phyloP scores from a whole-genome alignment of 331 rosid species.

The Stylosanthes scabra region DNA sequence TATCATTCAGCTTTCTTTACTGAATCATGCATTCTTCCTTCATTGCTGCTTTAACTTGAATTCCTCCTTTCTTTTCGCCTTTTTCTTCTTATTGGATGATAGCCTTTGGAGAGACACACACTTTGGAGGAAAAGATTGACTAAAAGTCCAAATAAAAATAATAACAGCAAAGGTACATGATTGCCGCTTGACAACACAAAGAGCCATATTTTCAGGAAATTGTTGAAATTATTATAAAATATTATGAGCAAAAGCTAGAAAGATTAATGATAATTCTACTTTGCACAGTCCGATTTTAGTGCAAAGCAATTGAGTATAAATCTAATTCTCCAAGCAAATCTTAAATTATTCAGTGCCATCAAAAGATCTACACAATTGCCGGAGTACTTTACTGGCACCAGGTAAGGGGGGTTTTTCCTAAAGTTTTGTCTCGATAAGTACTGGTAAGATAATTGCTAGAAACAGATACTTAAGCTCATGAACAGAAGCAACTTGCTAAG shows the following conservation, averaged over 20 bases:
- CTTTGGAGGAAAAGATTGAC: neutral
- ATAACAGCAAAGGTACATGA: neutral
- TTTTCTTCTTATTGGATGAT: neutral
- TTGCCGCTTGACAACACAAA: conserved; percentile 9
- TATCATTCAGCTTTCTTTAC: conserved; percentile 2
- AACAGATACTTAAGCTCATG: conserved; percentile 18
- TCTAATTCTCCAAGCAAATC: neutral
- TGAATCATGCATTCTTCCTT: conserved; percentile 29
- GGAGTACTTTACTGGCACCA: conserved; percentile 9
- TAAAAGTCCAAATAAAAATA: conserved; percentile 1
- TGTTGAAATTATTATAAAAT: conserved; percentile 1
- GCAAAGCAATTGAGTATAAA: neutral
- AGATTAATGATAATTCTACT: neutral
- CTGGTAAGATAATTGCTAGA: conserved; percentile 12
- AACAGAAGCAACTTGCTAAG: conserved; percentile 35
- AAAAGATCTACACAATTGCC: conserved; percentile 5
- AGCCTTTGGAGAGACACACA: conserved; percentile 17
- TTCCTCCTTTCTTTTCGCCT: neutral
- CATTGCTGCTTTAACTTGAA: neutral
- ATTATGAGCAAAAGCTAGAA: conserved; percentile 15
- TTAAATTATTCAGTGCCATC: conserved; percentile 3
- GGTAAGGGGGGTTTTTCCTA: conserved; percentile 11
- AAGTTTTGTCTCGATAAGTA: conserved; percentile 2
- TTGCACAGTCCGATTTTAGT: neutral
- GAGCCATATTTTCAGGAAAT: conserved; percentile 2